These are phyloP conservation scores for Aspergillus awamori DNA, from an alignment of 2,329 filamentous ascomycete species.

Conservation along the genomic window DNA sequence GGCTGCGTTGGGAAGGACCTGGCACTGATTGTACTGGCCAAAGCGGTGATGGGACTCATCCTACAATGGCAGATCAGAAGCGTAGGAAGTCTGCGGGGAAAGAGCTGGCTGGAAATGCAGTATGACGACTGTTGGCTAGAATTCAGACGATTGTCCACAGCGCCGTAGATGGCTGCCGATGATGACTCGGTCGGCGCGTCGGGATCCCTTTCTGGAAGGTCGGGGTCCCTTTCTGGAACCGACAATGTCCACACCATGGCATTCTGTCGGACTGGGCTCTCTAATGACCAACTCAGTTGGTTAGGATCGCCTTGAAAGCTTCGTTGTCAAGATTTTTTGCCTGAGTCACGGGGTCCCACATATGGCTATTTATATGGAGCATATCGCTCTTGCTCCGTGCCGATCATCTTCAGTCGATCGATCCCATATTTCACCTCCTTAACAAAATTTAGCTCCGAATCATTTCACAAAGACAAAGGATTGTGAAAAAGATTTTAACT, in stretches of 20 bases:
- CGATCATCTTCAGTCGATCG: not conserved
- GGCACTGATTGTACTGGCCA: conserved; percentile 19
- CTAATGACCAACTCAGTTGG: not conserved
- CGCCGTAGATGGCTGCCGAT: not conserved
- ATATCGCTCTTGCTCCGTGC: not conserved
- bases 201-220: not conserved
- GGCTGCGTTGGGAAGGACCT: conserved; percentile 23
- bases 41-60: conserved; percentile 16
- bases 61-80: conserved; percentile 17
- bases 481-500: too few species aligned
- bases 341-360: not conserved
- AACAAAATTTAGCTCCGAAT: not conserved
- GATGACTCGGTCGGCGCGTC: not conserved
- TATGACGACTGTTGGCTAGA: conserved; percentile 22
- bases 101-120: conserved; percentile 24
- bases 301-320: not conserved
- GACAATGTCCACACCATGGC: not conserved
- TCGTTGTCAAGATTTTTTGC: not conserved
- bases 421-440: not conserved
- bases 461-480: too few species aligned
- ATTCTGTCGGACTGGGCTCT: too few species aligned
- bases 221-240: not conserved
- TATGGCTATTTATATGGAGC: not conserved
- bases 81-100: conserved; percentile 16
- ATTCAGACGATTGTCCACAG: not conserved